Evolutionary conservation across 352 stramenopile species (phyloP), one percentile per base, ranked within the genome.

Genomic region (Blastocystis hominis): DNA sequence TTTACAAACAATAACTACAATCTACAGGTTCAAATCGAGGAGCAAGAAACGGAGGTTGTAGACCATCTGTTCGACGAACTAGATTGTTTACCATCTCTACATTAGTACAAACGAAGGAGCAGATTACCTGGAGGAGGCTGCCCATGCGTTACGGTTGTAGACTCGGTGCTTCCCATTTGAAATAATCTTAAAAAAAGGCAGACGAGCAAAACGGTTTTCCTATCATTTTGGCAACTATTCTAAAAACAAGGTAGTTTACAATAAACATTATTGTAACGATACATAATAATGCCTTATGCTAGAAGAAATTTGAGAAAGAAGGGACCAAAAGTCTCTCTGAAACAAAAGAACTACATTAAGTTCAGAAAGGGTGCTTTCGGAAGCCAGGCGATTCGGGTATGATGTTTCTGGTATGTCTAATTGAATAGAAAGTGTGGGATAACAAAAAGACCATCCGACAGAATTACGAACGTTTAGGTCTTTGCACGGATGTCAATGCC

Each of bases 261-360:
- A 15, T 80, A 5, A 30, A 61, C 13, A 36, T n/a, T 24, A 64
- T 34, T 55, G 15, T 61, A 54, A 63, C 36, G 24, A 66, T 3
- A 42, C 6, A 44, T 40, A 17, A 6, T 13, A 0, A 80, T 80
- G 70, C 70, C 70, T 13, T 80, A 80, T 46, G 17, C 50, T 15
- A 62, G 70, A 80, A 61, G 70, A 44, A 62, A 64, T n/a, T 30
- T 80, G 36, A 61, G 38, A 34, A 80, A 62, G 55, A 80, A 80
- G 70, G 70, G 70, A 80, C 36, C 70, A 4, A 80, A 64, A 40
- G 70, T 80, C 9, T 47, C 13, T 62, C 20, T 80, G 20, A 80
- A 80, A n/a, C 42, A 80, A n/a, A 80, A 80, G 2, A 46, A 66
- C 17, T 46, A 3, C n/a, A 15, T 47, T n/a, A 63, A 63, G 55